Percentiles rank a stretch among this genome's conserved stretches.
These are phyloP conservation scores for Tuber brumale DNA, from an alignment of 495 filamentous ascomycete species.

Conservation along the genomic window DNA sequence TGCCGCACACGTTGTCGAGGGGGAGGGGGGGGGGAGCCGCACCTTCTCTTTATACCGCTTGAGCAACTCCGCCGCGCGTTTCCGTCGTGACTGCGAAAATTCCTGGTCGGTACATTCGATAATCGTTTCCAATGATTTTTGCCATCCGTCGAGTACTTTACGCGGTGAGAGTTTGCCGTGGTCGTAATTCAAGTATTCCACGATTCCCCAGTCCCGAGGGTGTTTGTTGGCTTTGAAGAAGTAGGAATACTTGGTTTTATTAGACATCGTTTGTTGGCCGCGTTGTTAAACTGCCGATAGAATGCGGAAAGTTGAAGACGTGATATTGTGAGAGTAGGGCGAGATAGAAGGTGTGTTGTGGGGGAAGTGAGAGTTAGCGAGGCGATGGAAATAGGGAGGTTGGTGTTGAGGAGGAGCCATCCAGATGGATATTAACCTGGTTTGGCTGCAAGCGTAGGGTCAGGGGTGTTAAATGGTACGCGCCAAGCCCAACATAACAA, in stretches of 20 bases:
- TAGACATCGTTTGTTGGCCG: constrained; percentile 1
- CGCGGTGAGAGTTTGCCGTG: constrained; percentile 20
- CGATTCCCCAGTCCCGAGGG: constrained; percentile 25
- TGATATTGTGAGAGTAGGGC: not conserved
- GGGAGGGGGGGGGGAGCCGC: not conserved
- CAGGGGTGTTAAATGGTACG: too few relatives aligned
- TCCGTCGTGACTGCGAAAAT: constrained; percentile 10
- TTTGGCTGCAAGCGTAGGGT: too few relatives aligned
- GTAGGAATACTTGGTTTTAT: not conserved
- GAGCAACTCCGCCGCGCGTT: constrained; percentile 19
- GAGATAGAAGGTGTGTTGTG: too few relatives aligned
- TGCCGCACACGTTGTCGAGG: not conserved
- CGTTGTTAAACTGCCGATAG: not conserved
- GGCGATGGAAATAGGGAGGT: too few relatives aligned
- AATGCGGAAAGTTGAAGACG: not conserved
- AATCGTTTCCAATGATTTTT: constrained; percentile 20
- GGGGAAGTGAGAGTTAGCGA: too few relatives aligned
- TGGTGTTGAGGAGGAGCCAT: too few relatives aligned
- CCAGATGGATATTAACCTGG: too few relatives aligned
- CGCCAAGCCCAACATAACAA: too few relatives aligned
- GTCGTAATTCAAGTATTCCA: constrained; percentile 24
- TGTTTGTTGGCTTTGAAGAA: constrained; percentile 10
- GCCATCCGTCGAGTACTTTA: constrained; percentile 27
- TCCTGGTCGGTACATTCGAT: constrained; percentile 12
- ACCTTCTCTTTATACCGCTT: constrained; percentile 27